phyloP scores from a whole-genome alignment of 805 yeast genomes.

The Metschnikowia similis region DNA sequence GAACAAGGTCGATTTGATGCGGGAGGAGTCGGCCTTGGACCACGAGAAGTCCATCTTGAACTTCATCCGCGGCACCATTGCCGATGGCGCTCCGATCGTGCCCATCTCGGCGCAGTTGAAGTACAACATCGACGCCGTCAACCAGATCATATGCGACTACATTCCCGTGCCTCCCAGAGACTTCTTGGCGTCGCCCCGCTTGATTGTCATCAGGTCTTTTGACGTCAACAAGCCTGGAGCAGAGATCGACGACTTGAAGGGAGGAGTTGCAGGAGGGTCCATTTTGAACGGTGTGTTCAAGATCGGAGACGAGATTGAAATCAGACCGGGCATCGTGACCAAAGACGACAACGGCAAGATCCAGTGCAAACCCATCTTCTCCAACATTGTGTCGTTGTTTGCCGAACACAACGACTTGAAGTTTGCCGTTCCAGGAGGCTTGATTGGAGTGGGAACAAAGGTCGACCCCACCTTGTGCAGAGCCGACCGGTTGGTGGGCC shows the following conservation, averaged over 20 bases:
- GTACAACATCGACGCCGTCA: constrained; percentile 97
- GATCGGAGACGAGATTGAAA: constrained; percentile 97
- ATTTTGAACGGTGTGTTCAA: constrained; percentile 95
- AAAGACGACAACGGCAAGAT: constrained; percentile 84
- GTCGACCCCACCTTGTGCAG: constrained; percentile 98
- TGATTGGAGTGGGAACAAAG: constrained; percentile 98
- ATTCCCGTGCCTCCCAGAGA: constrained; percentile 97
- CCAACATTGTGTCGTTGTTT: constrained; percentile 87
- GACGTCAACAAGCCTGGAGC: constrained; percentile 99
- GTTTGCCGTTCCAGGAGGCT: constrained; percentile 99
- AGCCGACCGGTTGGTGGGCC: constrained; percentile 99
- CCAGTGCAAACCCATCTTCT: constrained; percentile 93
- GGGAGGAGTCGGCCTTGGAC: constrained; percentile 93
- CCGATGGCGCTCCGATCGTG: constrained; percentile 98
- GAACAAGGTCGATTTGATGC: constrained; percentile 97
- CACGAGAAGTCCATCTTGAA: constrained; percentile 90
- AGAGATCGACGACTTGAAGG: constrained; percentile 92
- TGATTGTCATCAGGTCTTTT: constrained; percentile 95
- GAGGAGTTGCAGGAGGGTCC: constrained; percentile 99
- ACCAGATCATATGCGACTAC: constrained; percentile 89
- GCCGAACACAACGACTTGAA: constrained; percentile 98
- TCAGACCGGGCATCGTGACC: constrained; percentile 98
- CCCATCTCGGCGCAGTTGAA: constrained; percentile 99
- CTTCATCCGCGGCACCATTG: constrained; percentile 96
- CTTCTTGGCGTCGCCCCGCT: constrained; percentile 87